Evolutionary conservation across 2,329 filamentous ascomycete species (phyloP).

Genomic region (Colletotrichum brevisporum): DNA sequence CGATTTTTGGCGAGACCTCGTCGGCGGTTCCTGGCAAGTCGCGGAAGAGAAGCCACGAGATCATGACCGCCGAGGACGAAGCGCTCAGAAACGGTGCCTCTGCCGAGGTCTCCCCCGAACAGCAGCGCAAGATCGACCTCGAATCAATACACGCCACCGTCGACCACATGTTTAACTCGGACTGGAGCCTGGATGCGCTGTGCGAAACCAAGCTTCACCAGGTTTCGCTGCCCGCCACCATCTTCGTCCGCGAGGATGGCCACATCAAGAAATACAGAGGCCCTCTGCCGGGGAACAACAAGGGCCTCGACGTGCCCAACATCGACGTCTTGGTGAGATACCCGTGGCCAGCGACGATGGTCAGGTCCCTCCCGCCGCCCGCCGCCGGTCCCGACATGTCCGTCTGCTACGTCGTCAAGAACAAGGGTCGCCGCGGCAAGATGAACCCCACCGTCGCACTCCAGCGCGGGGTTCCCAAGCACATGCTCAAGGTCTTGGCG

Average conservation of each 20-base stretch:
- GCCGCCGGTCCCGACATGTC: slow-evolving; percentile 77
- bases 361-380: slow-evolving; percentile 73
- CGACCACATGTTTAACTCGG: slow-evolving; percentile 50
- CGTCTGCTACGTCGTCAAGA: slow-evolving; percentile 89
- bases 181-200: slow-evolving; percentile 80
- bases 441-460: slow-evolving; percentile 79
- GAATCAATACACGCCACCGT: slow-evolving; percentile 44
- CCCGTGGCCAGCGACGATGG: slow-evolving; percentile 82
- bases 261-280: slow-evolving; percentile 79
- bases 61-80: slow-evolving; percentile 31
- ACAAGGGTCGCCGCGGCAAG: slow-evolving; percentile 82
- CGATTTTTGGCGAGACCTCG: slow-evolving; percentile 59
- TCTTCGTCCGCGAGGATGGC: slow-evolving; percentile 77
- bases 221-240: slow-evolving; percentile 76
- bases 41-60: slow-evolving; percentile 53
- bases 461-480: slow-evolving; percentile 76
- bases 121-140: slow-evolving; percentile 46
- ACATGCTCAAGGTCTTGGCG: slow-evolving; percentile 65
- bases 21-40: slow-evolving; percentile 31
- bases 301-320: slow-evolving; percentile 64
- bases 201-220: slow-evolving; percentile 75
- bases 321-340: slow-evolving; percentile 80
- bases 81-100: background rate
- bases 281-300: slow-evolving; percentile 68
- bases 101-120: slow-evolving; percentile 36